Evolutionary conservation across 305 asterid species (phyloP), one percentile per base, ranked within the genome.

Genomic region (Rubia occidens): DNA sequence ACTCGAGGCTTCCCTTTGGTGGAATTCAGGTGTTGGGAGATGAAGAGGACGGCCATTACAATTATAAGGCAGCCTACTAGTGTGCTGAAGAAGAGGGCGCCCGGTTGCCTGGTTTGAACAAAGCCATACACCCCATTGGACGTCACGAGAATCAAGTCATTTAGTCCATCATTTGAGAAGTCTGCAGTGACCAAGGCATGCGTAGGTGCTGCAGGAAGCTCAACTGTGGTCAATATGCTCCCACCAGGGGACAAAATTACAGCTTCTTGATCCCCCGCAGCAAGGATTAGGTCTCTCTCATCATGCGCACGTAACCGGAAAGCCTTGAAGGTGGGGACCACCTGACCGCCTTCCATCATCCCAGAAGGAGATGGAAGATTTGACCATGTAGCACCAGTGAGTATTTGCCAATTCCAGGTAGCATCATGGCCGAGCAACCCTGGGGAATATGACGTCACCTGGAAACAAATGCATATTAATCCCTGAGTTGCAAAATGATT

Each of bases 31-130:
- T 87, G 87, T 60, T 90, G 99, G 43, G 96, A 85, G 69, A 94
- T 85, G 65, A 94, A 94, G 26, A 94, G 80, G 77, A 90, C 95
- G 40, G 86, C 97, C 99, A 90, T 90, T 55, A 94, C 96, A 17
- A 94, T 51, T 44, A 90, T 81, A 70, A 90, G 96, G 84, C 99
- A 94, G 45, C 99, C 97, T 5, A 94, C 95, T 11, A 94, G 87
- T 11, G 97, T 90, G 85, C 96, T 90, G 78, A 94, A 94, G 90
- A 94, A 94, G 67, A 94, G 80, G 32, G 97, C 97, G 11, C 99
- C 99, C 0, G 99, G 99, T 79, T 94, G 97, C 81, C 99, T 84
- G 32, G 97, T 89, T 79, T 94, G 99, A 56, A 89, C 96, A 76
- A 94, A 94, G 62, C 97, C 97, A 37, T 90, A 90, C 26, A 89